Base-by-base conservation (phyloP, 495 filamentous ascomycete genomes). In the Tuber melanosporum region DNA sequence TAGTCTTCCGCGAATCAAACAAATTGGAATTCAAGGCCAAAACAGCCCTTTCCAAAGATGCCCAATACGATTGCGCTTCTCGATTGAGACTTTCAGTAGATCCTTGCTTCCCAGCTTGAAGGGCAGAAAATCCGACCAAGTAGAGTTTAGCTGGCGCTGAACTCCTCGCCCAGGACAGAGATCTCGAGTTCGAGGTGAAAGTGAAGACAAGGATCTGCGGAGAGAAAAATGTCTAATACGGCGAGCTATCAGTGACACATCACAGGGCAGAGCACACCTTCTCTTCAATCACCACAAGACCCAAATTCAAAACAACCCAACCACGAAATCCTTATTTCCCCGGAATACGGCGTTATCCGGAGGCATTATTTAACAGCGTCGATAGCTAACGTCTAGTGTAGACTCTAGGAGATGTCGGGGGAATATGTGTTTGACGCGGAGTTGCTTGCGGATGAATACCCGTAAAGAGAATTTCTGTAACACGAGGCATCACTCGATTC, bases 401-500 rank as follows among this genome's bases (percentile, higher is more conserved):
- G 26, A 36, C 57, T 66, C 32, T 6, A 2, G 19, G 57, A 19
- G 57, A 12, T 36, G 17, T 66, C 12, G 32, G 52, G 22, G 52
- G 7, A 14, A 32, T 62, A 62, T n/a, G 52, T 62, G 52, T 62
- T 62, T 32, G 52, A 6, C 14, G n/a, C n/a, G n/a, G n/a, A 62
- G 52, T n/a, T 62, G n/a, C 52, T 62, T 10, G 3, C 1, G 6
- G n/a, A 12, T n/a, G n/a, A 32, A 66, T 66, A 26, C 26, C 57
- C 32, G 57, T 7, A 26, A 36, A 17, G 14, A 3, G 3, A 36
- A 66, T 36, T 36, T 36, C 14, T 2, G 57, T 32, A 7, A 32
- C 57, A 66, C 32, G 57, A 32, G 57, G 57, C 26, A 66, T 66
- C 57, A 66, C 57, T 66, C 57, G 57, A 36, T 66, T 66, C 26